Conservation (phyloP, 257 asterid species). For the Solanum pinnatisectum region DNA sequence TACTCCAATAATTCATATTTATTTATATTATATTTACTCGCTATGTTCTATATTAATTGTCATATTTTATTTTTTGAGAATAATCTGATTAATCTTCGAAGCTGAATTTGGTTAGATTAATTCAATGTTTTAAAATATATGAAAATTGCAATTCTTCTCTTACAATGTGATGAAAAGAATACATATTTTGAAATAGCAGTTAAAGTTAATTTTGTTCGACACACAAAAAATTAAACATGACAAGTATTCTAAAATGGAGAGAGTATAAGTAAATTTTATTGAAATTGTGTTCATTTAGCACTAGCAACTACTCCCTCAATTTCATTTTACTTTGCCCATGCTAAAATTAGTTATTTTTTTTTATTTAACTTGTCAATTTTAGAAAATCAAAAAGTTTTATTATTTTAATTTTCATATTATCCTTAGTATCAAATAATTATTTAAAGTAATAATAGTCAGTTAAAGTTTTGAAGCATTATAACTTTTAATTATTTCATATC, state of each 20-base stretch:
- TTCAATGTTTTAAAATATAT: background rate
- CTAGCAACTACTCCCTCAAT: background rate
- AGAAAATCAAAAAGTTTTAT: too few relatives aligned
- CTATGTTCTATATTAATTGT: background rate
- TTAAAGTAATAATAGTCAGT: too few relatives aligned
- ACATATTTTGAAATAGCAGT: background rate
- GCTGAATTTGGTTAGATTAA: background rate
- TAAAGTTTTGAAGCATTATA: too few relatives aligned
- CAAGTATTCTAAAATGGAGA: background rate
- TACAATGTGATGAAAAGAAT: background rate
- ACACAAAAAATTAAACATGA: background rate
- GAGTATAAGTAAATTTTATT: background rate
- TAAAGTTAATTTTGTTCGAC: background rate
- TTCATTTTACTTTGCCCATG: too few relatives aligned
- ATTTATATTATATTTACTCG: background rate
- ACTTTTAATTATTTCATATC: too few relatives aligned
- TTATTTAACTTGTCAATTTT: too few relatives aligned
- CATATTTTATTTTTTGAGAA: too few relatives aligned
- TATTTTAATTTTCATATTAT: too few relatives aligned
- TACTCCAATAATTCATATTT: background rate
- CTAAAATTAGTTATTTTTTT: too few relatives aligned
- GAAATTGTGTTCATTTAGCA: background rate
- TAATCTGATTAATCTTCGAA: background rate
- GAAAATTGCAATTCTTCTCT: background rate
- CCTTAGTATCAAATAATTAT: too few relatives aligned